Conservation (phyloP, 2,329 filamentous ascomycete genomes). For the Sphaceloma murrayae region DNA sequence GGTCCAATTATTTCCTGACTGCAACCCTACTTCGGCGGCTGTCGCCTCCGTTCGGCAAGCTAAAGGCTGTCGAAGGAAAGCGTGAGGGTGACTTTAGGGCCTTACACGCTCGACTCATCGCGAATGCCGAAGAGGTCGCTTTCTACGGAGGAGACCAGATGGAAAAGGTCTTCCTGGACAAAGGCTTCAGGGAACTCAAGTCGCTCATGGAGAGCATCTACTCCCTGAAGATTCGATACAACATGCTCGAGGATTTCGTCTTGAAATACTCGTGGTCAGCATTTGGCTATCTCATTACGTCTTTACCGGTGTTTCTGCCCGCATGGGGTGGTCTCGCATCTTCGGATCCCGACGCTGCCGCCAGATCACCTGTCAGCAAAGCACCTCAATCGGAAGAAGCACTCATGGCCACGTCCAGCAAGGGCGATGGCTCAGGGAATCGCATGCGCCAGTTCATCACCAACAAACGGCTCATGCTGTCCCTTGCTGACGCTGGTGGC, state of each 20-base stretch:
- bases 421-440: constrained; percentile 37
- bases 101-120: constrained; percentile 81
- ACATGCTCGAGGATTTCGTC: constrained; percentile 97
- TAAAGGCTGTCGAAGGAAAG: constrained; percentile 90
- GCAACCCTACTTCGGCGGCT: constrained; percentile 79
- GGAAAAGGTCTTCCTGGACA: constrained; percentile 85
- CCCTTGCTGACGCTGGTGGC: constrained; percentile 87
- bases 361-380: constrained; percentile 23
- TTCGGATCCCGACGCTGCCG: constrained; percentile 26
- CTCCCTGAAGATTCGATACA: constrained; percentile 93
- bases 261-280: constrained; percentile 98
- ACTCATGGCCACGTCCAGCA: constrained; percentile 10
- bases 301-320: constrained; percentile 85
- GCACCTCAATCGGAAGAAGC: constrained; percentile 15
- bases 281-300: constrained; percentile 88
- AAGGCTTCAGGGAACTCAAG: constrained; percentile 85
- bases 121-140: constrained; percentile 93
- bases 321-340: constrained; percentile 80
- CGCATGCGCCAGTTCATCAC: constrained; percentile 99
- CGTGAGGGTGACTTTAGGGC: constrained; percentile 93
- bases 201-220: constrained; percentile 98
- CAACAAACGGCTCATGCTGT: constrained; percentile 96
- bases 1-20: constrained; percentile 90
- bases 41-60: constrained; percentile 90
- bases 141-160: constrained; percentile 95